These are phyloP conservation scores for Nymphaea thermarum DNA, from an alignment of 164 flowering plant species.

Conservation along the genomic window DNA sequence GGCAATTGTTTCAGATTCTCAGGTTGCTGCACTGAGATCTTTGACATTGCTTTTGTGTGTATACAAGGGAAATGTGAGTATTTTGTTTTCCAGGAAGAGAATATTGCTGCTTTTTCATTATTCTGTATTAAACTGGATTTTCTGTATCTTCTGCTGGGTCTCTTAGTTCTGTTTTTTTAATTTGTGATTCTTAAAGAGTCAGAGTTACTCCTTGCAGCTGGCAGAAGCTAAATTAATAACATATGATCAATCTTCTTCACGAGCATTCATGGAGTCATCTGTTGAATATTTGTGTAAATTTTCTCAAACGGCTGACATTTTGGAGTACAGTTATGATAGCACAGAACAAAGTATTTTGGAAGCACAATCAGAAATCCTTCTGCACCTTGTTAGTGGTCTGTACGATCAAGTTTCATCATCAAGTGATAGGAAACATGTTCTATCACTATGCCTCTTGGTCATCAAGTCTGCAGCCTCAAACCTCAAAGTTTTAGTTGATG, in stretches of 20 bases:
- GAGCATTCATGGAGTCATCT: constrained; percentile 33
- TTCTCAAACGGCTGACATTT: constrained; percentile 11
- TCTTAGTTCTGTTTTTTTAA: not conserved
- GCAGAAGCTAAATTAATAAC: constrained; percentile 14
- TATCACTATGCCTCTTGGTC: constrained; percentile 22
- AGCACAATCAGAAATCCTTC: constrained; percentile 62
- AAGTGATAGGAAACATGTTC: constrained; percentile 11
- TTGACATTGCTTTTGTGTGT: constrained; percentile 32
- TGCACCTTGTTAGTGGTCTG: constrained; percentile 32
- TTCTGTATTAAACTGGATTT: not conserved
- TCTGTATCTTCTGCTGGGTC: not conserved
- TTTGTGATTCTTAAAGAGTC: not conserved
- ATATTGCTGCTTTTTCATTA: too few relatives aligned
- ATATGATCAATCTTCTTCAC: constrained; percentile 22
- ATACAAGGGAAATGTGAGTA: constrained; percentile 41
- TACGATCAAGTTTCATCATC: constrained; percentile 10
- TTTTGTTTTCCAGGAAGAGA: not conserved
- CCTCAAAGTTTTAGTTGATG: constrained; percentile 43
- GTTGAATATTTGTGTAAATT: constrained; percentile 37
- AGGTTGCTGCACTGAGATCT: constrained; percentile 53
- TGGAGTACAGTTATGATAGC: not conserved
- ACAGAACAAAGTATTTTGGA: constrained; percentile 31
- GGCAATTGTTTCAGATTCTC: constrained; percentile 38
- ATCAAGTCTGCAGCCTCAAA: constrained; percentile 42
- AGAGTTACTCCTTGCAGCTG: constrained; percentile 25